These are phyloP conservation scores for Arthroderma sp. DNA, from an alignment of 2,329 filamentous ascomycete species.

Conservation along the genomic window DNA sequence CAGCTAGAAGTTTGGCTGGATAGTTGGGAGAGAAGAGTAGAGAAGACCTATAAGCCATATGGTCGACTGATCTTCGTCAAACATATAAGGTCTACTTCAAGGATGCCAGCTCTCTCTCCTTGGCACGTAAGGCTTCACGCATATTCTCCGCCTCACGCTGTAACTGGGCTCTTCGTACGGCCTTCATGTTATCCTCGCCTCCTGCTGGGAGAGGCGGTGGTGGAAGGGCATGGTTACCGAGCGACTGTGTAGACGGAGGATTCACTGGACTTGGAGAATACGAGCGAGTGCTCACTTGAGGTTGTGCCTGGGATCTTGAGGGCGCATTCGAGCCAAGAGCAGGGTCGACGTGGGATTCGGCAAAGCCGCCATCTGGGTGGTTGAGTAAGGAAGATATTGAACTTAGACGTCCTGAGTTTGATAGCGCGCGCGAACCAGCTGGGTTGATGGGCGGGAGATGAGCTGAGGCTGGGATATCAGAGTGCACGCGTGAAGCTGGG, in stretches of 20 bases:
- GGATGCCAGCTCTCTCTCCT: conserved; percentile 59
- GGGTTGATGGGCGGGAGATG: conserved; percentile 29
- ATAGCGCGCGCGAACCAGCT: conserved; percentile 13
- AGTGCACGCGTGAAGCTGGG: conserved; percentile 16
- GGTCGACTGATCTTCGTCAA: conserved; percentile 11
- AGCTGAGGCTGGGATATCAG: conserved; percentile 25
- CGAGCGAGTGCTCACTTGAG: conserved; percentile 16
- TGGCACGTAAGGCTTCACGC: conserved; percentile 58
- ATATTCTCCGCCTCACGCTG: conserved; percentile 65
- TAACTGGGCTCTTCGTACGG: conserved; percentile 53
- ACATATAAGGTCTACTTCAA: conserved; percentile 24
- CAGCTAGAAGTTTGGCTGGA: background rate
- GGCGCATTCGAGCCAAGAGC: conserved; percentile 23
- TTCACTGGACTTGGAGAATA: conserved; percentile 8
- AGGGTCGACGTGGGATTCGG: conserved; percentile 32
- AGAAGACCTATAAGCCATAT: conserved; percentile 12
- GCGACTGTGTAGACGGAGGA: conserved; percentile 15
- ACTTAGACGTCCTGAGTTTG: conserved; percentile 50
- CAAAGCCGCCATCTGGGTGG: conserved; percentile 28
- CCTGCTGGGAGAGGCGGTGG: conserved; percentile 13
- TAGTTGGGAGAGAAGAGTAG: conserved; percentile 9
- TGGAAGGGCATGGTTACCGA: background rate
- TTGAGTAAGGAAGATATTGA: conserved; percentile 69
- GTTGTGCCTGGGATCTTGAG: conserved; percentile 18
- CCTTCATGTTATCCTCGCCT: conserved; percentile 40